phyloP scores from a whole-genome alignment of 495 filamentous ascomycete species.

The Tetracladium setigerum region DNA sequence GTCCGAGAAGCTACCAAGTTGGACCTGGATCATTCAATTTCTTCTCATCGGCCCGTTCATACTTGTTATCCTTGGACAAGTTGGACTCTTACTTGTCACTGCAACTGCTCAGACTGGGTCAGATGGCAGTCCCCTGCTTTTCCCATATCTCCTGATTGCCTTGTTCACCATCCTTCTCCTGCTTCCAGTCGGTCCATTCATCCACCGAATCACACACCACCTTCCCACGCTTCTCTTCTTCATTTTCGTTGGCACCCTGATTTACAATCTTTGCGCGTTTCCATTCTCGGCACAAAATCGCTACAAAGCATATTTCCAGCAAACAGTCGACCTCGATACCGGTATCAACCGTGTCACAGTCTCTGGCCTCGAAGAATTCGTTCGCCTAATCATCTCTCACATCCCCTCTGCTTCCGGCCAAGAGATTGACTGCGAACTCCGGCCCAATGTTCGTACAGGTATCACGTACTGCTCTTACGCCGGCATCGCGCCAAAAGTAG shows the following conservation, averaged over 20 bases:
- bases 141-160: conserved; percentile 64
- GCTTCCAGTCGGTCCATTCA: conserved; percentile 72
- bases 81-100: conserved; percentile 64
- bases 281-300: conserved; percentile 75
- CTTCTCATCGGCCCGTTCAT: conserved; percentile 69
- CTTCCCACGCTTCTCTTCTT: conserved; percentile 69
- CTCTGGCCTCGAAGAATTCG: conserved; percentile 62
- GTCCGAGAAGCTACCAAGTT: conserved; percentile 70
- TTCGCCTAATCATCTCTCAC: conserved; percentile 53
- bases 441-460: conserved; percentile 24
- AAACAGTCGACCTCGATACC: conserved; percentile 70
- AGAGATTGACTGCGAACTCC: conserved; percentile 41
- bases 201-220: conserved; percentile 80
- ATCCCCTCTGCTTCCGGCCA: conserved; percentile 67
- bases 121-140: conserved; percentile 59
- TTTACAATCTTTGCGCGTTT: conserved; percentile 84
- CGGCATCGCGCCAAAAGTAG: conserved; percentile 55
- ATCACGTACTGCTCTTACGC: conserved; percentile 63
- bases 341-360: conserved; percentile 62
- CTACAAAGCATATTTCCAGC: conserved; percentile 82
- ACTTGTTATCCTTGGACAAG: conserved; percentile 65
- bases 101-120: conserved; percentile 72
- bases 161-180: conserved; percentile 62
- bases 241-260: conserved; percentile 65
- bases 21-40: conserved; percentile 84